Evolutionary conservation across 257 asterid genomes (phyloP).

Genomic region (Solanum medicagineum): DNA sequence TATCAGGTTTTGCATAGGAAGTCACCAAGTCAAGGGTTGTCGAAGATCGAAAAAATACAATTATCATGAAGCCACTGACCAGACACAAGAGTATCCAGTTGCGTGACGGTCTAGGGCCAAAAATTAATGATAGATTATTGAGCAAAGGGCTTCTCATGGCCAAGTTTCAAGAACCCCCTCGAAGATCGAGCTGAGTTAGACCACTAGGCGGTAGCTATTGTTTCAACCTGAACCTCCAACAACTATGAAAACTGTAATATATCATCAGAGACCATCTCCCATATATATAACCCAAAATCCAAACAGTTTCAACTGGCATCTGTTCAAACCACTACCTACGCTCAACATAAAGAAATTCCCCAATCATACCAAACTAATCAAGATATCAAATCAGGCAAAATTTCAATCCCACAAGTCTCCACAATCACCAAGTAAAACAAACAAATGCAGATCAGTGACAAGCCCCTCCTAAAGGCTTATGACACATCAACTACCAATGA

Average conservation of each 20-base stretch:
- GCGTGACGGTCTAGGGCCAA: constrained; percentile 67
- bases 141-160: constrained; percentile 92
- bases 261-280: constrained; percentile 39
- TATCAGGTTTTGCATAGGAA: constrained; percentile 35
- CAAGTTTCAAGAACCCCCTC: constrained; percentile 22
- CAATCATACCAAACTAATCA: not conserved
- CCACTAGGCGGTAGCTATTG: constrained; percentile 16
- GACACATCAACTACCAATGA: constrained; percentile 13
- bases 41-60: constrained; percentile 50
- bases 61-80: constrained; percentile 44
- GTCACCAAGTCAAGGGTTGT: constrained; percentile 39
- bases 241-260: constrained; percentile 18
- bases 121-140: constrained; percentile 37
- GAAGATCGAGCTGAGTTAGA: not conserved
- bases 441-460: constrained; percentile 20
- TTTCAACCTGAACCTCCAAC: constrained; percentile 31
- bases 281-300: constrained; percentile 24
- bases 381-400: not conserved
- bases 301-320: constrained; percentile 29
- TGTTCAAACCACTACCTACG: constrained; percentile 10
- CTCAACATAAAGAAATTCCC: constrained; percentile 8
- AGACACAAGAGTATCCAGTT: constrained; percentile 69
- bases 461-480: not conserved
- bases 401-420: not conserved
- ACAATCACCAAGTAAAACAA: constrained; percentile 10